Evolutionary conservation across 345 rosid species (phyloP).

Genomic region (Camelina hispida): DNA sequence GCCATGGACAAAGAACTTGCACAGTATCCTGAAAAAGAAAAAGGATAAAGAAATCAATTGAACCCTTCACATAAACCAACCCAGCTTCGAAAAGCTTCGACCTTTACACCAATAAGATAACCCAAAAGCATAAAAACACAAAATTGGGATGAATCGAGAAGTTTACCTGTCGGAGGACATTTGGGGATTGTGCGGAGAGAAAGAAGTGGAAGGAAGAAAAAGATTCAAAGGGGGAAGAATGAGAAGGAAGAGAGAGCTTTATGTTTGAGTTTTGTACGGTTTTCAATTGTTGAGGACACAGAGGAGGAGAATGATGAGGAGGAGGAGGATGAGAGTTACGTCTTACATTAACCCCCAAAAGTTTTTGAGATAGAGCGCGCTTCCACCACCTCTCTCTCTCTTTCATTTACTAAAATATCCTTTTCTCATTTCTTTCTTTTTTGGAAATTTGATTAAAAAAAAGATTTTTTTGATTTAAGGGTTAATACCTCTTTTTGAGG

Average conservation of each 20-base stretch:
- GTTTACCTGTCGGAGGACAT: slow-evolving; percentile 47
- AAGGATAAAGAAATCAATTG: not conserved
- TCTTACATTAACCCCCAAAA: not conserved
- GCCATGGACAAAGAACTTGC: slow-evolving; percentile 92
- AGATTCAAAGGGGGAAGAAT: slow-evolving; percentile 27
- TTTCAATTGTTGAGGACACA: slow-evolving; percentile 22
- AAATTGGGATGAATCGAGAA: not conserved
- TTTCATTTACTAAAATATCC: not conserved
- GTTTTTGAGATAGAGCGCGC: slow-evolving; percentile 31
- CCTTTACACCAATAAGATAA: not conserved
- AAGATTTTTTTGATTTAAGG: too few relatives aligned
- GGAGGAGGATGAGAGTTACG: too few relatives aligned
- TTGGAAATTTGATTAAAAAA: too few relatives aligned
- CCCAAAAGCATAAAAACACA: not conserved
- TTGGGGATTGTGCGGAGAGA: slow-evolving; percentile 26
- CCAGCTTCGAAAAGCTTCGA: slow-evolving; percentile 5
- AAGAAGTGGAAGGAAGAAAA: not conserved
- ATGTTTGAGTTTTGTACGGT: slow-evolving; percentile 28
- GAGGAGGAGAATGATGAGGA: too few relatives aligned
- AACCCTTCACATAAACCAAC: slow-evolving; percentile 4
- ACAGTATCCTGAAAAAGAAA: slow-evolving; percentile 52
- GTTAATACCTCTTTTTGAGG: not conserved
- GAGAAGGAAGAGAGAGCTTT: slow-evolving; percentile 3
- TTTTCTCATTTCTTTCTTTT: not conserved
- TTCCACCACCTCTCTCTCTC: slow-evolving; percentile 18